phyloP scores from a whole-genome alignment of 2,329 filamentous ascomycete species.

The Cytospora piceae region DNA sequence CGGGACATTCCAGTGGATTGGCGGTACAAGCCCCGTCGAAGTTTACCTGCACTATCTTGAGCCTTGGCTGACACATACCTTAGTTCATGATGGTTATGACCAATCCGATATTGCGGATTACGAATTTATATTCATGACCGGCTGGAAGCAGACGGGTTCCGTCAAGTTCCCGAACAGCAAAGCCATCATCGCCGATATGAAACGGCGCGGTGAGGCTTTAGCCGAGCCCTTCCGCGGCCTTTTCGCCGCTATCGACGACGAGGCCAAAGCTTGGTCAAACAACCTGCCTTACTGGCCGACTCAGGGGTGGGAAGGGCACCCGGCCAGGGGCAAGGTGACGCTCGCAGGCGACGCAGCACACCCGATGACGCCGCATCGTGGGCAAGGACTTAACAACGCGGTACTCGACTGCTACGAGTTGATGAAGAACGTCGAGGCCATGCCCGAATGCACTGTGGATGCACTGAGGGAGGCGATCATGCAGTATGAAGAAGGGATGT shows the following conservation, averaged over 20 bases:
- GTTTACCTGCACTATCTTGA: constrained; percentile 9
- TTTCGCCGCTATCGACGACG: constrained; percentile 16
- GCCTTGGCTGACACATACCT: neutral
- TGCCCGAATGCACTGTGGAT: constrained; percentile 32
- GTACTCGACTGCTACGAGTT: constrained; percentile 22
- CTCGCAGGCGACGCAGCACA: constrained; percentile 33
- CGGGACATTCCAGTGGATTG: constrained; percentile 33
- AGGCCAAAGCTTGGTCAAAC: constrained; percentile 27
- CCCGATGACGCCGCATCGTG: constrained; percentile 30
- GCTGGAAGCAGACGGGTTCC: constrained; percentile 24
- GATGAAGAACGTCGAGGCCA: constrained; percentile 30
- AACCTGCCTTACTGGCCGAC: constrained; percentile 31
- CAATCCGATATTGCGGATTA: constrained; percentile 18
- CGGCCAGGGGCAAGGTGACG: constrained; percentile 25
- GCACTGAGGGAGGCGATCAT: constrained; percentile 19
- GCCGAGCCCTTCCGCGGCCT: constrained; percentile 26
- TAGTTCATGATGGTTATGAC: constrained; percentile 4
- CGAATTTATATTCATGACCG: constrained; percentile 27
- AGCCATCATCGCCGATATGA: constrained; percentile 24
- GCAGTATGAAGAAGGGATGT: constrained; percentile 5
- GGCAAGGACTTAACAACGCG: constrained; percentile 32
- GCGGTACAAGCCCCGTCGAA: constrained; percentile 21
- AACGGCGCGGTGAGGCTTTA: constrained; percentile 9
- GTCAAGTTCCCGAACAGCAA: neutral
- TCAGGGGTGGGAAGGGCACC: constrained; percentile 30